phyloP scores from a whole-genome alignment of 2,329 filamentous ascomycete species.

The Colletotrichum abscissum region DNA sequence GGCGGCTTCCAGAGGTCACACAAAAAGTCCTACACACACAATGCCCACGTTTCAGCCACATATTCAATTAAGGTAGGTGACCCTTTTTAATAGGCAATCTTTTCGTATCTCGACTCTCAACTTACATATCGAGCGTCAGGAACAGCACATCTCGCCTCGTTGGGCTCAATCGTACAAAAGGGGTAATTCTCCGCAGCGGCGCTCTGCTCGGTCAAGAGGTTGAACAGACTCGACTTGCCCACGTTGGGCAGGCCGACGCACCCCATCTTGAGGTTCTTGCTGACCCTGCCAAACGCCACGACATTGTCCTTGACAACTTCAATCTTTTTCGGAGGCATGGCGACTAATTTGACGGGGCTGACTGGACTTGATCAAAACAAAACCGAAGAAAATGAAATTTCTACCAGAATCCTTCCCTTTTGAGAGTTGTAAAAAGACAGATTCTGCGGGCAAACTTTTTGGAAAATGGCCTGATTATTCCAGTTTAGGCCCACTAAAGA shows the following conservation, averaged over 20 bases:
- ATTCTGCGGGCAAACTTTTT: neutral
- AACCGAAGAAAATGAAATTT: neutral
- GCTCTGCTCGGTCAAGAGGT: conserved; percentile 58
- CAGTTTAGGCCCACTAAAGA: neutral
- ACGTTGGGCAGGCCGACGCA: conserved; percentile 59
- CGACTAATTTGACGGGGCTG: neutral
- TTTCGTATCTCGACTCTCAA: conserved; percentile 7
- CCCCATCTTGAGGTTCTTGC: conserved; percentile 59
- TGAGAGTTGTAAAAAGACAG: neutral
- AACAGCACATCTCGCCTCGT: conserved; percentile 57
- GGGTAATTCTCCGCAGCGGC: conserved; percentile 58
- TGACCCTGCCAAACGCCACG: conserved; percentile 56
- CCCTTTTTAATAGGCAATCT: neutral
- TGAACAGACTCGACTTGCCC: conserved; percentile 58
- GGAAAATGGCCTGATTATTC: neutral
- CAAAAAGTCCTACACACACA: conserved; percentile 50
- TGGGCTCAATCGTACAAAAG: conserved; percentile 59
- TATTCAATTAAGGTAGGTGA: no score
- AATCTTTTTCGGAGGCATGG: neutral
- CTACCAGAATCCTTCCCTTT: neutral
- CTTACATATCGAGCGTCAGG: conserved; percentile 56
- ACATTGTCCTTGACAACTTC: conserved; percentile 42
- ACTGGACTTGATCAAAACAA: neutral
- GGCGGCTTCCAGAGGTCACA: conserved; percentile 59
- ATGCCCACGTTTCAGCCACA: conserved; percentile 17